Percentiles rank a stretch among this genome's conserved stretches.
phyloP scores from a whole-genome alignment of 495 filamentous ascomycete genomes.

The Xylaria sp. region DNA sequence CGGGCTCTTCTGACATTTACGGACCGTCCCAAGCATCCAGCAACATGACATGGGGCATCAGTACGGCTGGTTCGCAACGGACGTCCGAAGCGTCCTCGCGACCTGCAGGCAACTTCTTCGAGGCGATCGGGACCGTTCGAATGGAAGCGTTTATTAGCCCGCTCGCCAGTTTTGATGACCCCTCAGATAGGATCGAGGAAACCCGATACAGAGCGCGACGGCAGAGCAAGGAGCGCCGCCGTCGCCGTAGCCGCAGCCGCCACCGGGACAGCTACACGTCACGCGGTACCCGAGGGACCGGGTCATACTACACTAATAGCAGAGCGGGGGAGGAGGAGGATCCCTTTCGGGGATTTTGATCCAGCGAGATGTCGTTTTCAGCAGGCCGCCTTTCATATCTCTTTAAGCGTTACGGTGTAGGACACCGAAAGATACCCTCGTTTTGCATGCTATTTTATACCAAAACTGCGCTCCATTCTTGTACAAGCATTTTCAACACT shows the following conservation, averaged over 20 bases:
- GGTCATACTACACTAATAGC: slow-evolving; percentile 45
- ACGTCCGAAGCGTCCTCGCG: slow-evolving; percentile 69
- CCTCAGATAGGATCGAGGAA: slow-evolving; percentile 56
- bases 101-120: slow-evolving; percentile 66
- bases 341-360: slow-evolving; percentile 57
- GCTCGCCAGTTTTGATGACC: slow-evolving; percentile 52
- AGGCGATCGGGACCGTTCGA: slow-evolving; percentile 85
- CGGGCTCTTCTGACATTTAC: slow-evolving; percentile 67
- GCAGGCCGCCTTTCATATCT: neutral
- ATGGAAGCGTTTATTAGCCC: slow-evolving; percentile 95
- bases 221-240: slow-evolving; percentile 57
- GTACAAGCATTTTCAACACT: neutral
- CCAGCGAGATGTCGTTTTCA: neutral
- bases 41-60: slow-evolving; percentile 50
- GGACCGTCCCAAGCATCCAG: slow-evolving; percentile 47
- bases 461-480: neutral
- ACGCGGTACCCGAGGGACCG: slow-evolving; percentile 50
- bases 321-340: slow-evolving; percentile 50
- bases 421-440: slow-evolving; percentile 20
- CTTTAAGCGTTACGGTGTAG: slow-evolving; percentile 13
- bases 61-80: slow-evolving; percentile 52
- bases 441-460: slow-evolving; percentile 14
- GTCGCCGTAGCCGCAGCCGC: slow-evolving; percentile 57
- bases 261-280: slow-evolving; percentile 57
- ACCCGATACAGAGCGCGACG: slow-evolving; percentile 48